Evolutionary conservation across 306 rosid species (phyloP), one percentile per base, ranked within the genome.

Genomic region (Cucurbita pepo): DNA sequence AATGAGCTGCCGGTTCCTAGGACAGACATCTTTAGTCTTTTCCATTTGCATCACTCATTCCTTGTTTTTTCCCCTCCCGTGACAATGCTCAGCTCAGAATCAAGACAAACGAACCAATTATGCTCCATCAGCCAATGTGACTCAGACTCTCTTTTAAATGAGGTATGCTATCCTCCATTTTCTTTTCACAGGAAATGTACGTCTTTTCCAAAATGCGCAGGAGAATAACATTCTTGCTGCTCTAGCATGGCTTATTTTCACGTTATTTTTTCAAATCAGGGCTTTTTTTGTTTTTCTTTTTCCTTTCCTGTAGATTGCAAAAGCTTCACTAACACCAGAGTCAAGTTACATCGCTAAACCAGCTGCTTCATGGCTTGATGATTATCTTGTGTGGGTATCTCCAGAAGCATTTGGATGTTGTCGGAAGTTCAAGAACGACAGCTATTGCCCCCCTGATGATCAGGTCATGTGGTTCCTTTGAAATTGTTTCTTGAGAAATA

Each of bases 381-480:
- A 94, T 84, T 94, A 85, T 83, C 97, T 94, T 72, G 96, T 94
- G 78, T 94, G 99, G 99, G 80, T 91, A 73, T 94, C 99, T 78
- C 99, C 99, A 61, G 97, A 94, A 83, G 99, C 99, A 80, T 94
- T 94, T 89, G 99, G 99, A 71, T 94, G 99, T 88, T 94, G 99
- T 85, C 87, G 97, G 81, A 94, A 94, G 85, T 94, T 94, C 81
- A 87, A 83, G 10, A 89, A 91, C 84, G 92, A 83, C 71, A 86
- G 89, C 55, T 91, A 87, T 74, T 94, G 97, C 76, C 96, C 99
- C 47, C 99, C 97, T 13, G 88, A 89, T 89, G 99, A 94, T 84
- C 97, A 94, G 96, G 99, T 94, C 47, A 51, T 76, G 36, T 55
- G 59, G 13, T 71, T 67, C 30, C 60, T 53, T 73, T 11, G 21